Percentiles rank a stretch among this genome's conserved stretches.
Conservation (phyloP, 768 basidiomycete genomes). For the Mycena floridula region DNA sequence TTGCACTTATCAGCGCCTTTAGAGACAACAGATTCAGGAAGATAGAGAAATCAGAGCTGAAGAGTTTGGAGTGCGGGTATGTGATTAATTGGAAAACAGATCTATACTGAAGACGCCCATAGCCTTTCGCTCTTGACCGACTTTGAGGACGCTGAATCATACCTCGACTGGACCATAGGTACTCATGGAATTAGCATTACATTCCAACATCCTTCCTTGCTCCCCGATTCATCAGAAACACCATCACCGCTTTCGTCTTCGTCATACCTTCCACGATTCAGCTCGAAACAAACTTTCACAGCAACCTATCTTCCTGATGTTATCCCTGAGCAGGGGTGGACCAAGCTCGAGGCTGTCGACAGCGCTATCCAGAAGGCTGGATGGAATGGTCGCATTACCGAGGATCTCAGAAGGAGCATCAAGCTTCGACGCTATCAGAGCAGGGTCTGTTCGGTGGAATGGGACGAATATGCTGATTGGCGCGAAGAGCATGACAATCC, state of each 20-base stretch:
- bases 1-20: constrained; percentile 89
- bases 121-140: constrained; percentile 92
- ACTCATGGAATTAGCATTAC: constrained; percentile 88
- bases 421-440: constrained; percentile 82
- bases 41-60: constrained; percentile 73
- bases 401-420: constrained; percentile 71
- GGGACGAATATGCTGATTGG: constrained; percentile 79
- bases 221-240: constrained; percentile 48
- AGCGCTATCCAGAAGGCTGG: constrained; percentile 93
- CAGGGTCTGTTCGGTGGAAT: constrained; percentile 55
- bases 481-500: constrained; percentile 37
- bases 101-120: constrained; percentile 6
- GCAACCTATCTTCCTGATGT: constrained; percentile 95
- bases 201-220: constrained; percentile 74
- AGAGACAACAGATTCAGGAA: constrained; percentile 80
- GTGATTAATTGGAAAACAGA: constrained; percentile 22
- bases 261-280: constrained; percentile 44
- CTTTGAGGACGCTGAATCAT: constrained; percentile 78
- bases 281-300: constrained; percentile 56
- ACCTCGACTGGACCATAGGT: constrained; percentile 92
- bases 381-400: constrained; percentile 76
- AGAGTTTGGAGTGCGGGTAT: constrained; percentile 82
- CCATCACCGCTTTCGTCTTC: constrained; percentile 72
- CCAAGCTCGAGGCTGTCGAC: constrained; percentile 82
- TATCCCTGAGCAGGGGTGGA: constrained; percentile 91